These are phyloP conservation scores for Cutaneotrichosporon mucoides DNA, from an alignment of 1,284 basidiomycete genomes.

Conservation along the genomic window DNA sequence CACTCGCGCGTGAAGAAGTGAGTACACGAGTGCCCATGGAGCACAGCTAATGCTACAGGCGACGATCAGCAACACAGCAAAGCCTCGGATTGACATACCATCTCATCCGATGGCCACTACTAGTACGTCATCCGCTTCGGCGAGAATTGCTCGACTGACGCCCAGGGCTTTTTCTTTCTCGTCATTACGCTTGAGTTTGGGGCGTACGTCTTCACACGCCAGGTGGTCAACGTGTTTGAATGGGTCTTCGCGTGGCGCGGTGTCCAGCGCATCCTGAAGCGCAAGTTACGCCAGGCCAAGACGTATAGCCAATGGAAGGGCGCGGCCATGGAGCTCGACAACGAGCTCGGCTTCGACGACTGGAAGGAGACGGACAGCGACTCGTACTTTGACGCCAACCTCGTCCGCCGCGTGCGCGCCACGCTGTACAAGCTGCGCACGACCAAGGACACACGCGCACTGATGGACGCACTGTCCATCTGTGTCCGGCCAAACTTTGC, in stretches of 20 bases:
- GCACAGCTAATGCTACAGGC: slow-evolving; percentile 5
- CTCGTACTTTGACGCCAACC: slow-evolving; percentile 76
- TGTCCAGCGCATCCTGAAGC: slow-evolving; percentile 69
- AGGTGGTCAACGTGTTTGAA: slow-evolving; percentile 89
- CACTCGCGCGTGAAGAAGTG: slow-evolving; percentile 63
- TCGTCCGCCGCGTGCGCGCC: slow-evolving; percentile 37
- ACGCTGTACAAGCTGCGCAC: slow-evolving; percentile 37
- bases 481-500: slow-evolving; percentile 93
- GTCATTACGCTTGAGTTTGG: slow-evolving; percentile 84
- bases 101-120: slow-evolving; percentile 78
- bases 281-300: slow-evolving; percentile 66
- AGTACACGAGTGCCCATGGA: slow-evolving; percentile 5
- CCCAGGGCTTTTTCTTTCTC: slow-evolving; percentile 70
- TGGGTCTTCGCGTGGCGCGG: slow-evolving; percentile 88
- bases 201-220: slow-evolving; percentile 78
- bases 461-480: slow-evolving; percentile 86
- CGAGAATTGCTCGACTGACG: not conserved
- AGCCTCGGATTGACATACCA: slow-evolving; percentile 74
- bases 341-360: slow-evolving; percentile 72
- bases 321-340: slow-evolving; percentile 73
- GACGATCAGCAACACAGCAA: slow-evolving; percentile 47
- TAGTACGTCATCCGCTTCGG: slow-evolving; percentile 56
- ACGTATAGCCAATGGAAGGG: slow-evolving; percentile 78
- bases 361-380: slow-evolving; percentile 85
- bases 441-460: slow-evolving; percentile 68